Conservation (phyloP, 2,329 filamentous ascomycete species). For the Neospermospora avenae region DNA sequence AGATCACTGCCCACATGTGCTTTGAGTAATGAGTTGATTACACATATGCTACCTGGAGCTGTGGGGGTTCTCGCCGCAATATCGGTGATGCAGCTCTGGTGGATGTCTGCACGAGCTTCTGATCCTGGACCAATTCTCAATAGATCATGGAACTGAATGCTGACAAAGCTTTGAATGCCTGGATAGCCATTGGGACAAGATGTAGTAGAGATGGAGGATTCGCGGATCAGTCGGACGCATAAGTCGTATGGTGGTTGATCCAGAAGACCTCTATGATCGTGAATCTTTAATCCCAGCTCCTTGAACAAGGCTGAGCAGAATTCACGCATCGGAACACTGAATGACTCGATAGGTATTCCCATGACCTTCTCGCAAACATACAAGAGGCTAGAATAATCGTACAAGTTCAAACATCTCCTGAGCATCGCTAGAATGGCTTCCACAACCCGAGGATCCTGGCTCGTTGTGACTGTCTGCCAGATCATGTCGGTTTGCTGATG, state of each 20-base stretch:
- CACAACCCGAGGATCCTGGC: conserved; percentile 80
- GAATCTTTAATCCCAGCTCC: conserved; percentile 44
- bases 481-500: conserved; percentile 71
- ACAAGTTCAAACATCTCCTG: conserved; percentile 46
- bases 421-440: conserved; percentile 73
- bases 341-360: conserved; percentile 58
- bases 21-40: conserved; percentile 51
- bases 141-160: conserved; percentile 58
- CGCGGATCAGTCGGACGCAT: conserved; percentile 66
- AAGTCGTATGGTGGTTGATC: conserved; percentile 50
- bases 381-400: conserved; percentile 49
- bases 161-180: conserved; percentile 62
- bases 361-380: conserved; percentile 71
- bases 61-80: conserved; percentile 60
- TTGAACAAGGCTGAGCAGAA: conserved; percentile 58
- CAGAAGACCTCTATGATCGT: conserved; percentile 36
- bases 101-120: conserved; percentile 59
- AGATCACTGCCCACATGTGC: conserved; percentile 50
- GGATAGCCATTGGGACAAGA: conserved; percentile 55
- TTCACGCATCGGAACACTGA: conserved; percentile 58
- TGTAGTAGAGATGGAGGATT: conserved; percentile 58
- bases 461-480: conserved; percentile 78
- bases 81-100: conserved; percentile 64
- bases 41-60: conserved; percentile 71
- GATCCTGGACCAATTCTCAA: conserved; percentile 52